phyloP scores from a whole-genome alignment of 768 basidiomycete species.

The Lactarius tabidus region DNA sequence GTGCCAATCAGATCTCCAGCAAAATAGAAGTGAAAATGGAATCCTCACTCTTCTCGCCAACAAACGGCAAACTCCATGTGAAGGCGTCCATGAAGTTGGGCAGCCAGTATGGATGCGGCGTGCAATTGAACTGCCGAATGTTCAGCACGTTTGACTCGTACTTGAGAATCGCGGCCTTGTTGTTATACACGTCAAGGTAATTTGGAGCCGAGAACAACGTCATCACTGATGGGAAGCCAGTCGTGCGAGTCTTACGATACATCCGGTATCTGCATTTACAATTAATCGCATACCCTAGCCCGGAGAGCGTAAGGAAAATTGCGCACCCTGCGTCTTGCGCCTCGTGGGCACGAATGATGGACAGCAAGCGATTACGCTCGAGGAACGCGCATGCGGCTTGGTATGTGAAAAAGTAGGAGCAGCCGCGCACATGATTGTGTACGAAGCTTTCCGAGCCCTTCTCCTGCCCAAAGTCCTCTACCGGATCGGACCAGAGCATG shows the following conservation, averaged over 20 bases:
- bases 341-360: constrained; percentile 97
- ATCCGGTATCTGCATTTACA: constrained; percentile 71
- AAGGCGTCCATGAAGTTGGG: constrained; percentile 99
- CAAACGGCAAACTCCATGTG: constrained; percentile 96
- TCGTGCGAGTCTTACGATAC: constrained; percentile 98
- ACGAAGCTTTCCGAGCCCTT: constrained; percentile 87
- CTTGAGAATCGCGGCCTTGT: constrained; percentile 98
- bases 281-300: background rate
- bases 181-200: constrained; percentile 98
- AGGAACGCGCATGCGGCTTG: constrained; percentile 96
- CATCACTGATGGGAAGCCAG: constrained; percentile 99
- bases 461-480: constrained; percentile 96
- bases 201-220: constrained; percentile 99
- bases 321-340: constrained; percentile 96
- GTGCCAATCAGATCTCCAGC: constrained; percentile 4
- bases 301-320: background rate
- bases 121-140: constrained; percentile 96
- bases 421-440: constrained; percentile 96
- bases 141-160: constrained; percentile 99
- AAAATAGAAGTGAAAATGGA: background rate
- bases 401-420: constrained; percentile 95
- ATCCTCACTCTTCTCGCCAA: constrained; percentile 88
- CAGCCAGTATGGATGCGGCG: constrained; percentile 91
- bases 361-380: constrained; percentile 93
- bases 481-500: constrained; percentile 96